phyloP scores from a whole-genome alignment of 2,329 filamentous ascomycete species.

The Seiridium unicorne region DNA sequence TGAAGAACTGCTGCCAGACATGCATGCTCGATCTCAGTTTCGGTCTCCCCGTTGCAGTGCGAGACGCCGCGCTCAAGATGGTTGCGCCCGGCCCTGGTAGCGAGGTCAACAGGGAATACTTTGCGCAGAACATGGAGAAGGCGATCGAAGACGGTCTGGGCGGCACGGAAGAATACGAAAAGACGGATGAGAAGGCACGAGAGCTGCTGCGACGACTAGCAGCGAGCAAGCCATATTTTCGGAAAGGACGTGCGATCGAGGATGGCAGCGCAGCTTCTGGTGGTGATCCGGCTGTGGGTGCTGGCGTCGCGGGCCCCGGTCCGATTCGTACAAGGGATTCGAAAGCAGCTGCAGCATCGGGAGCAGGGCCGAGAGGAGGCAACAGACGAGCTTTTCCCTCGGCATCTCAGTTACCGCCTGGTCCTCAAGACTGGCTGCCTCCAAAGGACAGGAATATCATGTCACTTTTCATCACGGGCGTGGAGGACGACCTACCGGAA shows the following conservation, averaged over 20 bases:
- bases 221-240: conserved; percentile 91
- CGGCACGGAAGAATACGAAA: conserved; percentile 86
- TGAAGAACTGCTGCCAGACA: conserved; percentile 98
- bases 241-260: conserved; percentile 77
- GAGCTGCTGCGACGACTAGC: conserved; percentile 83
- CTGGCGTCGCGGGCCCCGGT: conserved; percentile 63
- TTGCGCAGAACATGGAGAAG: conserved; percentile 94
- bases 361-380: conserved; percentile 40
- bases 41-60: conserved; percentile 88
- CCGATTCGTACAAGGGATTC: conserved; percentile 76
- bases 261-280: conserved; percentile 43
- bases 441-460: conserved; percentile 83
- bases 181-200: conserved; percentile 94
- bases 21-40: conserved; percentile 99
- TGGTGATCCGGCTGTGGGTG: conserved; percentile 50
- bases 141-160: conserved; percentile 90
- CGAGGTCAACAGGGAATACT: conserved; percentile 94
- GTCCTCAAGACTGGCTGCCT: conserved; percentile 80
- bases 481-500: conserved; percentile 95
- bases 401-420: conserved; percentile 72
- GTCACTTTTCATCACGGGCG: conserved; percentile 89
- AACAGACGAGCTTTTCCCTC: conserved; percentile 63
- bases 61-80: conserved; percentile 97
- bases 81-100: conserved; percentile 90
- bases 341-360: conserved; percentile 47